Evolutionary conservation across 2,329 filamentous ascomycete genomes (phyloP).

Genomic region (Lecanicillium sp.): DNA sequence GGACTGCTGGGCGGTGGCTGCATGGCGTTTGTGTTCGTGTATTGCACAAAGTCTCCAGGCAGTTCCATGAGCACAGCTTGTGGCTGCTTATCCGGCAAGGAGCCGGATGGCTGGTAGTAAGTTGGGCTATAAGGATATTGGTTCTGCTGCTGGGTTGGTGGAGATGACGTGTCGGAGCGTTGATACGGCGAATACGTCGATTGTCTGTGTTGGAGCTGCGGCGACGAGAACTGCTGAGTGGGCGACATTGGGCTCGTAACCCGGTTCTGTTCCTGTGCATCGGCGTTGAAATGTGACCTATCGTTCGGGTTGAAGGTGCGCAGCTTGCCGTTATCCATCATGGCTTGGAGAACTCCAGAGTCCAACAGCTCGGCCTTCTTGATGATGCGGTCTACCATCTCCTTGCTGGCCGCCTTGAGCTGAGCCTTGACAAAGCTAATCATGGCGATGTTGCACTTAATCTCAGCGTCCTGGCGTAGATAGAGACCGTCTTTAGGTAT

Average conservation of each 20-base stretch:
- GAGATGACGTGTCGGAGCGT: neutral
- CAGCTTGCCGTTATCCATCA: slow-evolving; percentile 58
- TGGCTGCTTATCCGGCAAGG: neutral
- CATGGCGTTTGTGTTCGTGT: neutral
- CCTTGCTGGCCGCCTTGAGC: slow-evolving; percentile 55
- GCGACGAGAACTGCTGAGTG: slow-evolving; percentile 1
- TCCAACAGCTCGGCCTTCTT: slow-evolving; percentile 66
- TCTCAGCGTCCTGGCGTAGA: slow-evolving; percentile 62
- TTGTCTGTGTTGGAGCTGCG: neutral
- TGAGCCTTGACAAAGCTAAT: slow-evolving; percentile 59
- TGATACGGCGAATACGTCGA: slow-evolving; percentile 4
- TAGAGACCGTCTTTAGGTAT: slow-evolving; percentile 59
- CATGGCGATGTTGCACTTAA: slow-evolving; percentile 60
- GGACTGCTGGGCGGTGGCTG: slow-evolving; percentile 5
- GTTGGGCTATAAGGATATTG: neutral
- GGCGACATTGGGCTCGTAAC: slow-evolving; percentile 4
- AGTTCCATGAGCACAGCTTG: slow-evolving; percentile 7
- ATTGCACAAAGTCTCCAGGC: slow-evolving; percentile 19
- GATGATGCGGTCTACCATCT: slow-evolving; percentile 61
- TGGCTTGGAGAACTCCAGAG: slow-evolving; percentile 55
- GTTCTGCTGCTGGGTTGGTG: neutral
- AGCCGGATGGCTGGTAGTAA: neutral
- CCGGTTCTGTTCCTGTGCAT: neutral
- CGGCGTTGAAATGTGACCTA: slow-evolving; percentile 22
- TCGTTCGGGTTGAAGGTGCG: slow-evolving; percentile 51